These are phyloP conservation scores for Claviceps maximensis DNA, from an alignment of 2,329 filamentous ascomycete species.

Conservation along the genomic window DNA sequence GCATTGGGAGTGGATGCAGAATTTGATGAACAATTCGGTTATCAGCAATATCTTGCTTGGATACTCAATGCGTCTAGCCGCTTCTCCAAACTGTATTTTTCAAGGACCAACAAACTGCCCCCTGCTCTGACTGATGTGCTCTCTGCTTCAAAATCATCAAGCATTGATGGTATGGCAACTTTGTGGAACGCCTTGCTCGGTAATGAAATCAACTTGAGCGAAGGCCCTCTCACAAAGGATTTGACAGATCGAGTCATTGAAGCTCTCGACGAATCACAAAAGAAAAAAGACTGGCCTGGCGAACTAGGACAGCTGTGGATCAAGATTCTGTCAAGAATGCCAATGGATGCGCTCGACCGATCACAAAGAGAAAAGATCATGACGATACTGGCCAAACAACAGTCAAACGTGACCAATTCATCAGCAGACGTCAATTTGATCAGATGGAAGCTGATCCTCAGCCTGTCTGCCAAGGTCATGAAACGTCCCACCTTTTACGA, in stretches of 20 bases:
- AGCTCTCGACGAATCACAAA: conserved; percentile 15
- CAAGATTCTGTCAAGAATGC: conserved; percentile 20
- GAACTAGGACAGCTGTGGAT: conserved; percentile 18
- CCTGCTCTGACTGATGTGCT: conserved; percentile 14
- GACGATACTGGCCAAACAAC: conserved; percentile 17
- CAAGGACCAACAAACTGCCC: conserved; percentile 13
- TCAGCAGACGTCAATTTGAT: conserved; percentile 15
- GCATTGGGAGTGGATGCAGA: conserved; percentile 9
- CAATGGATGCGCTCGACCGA: conserved; percentile 27
- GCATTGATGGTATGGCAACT: conserved; percentile 8
- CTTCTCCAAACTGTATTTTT: conserved; percentile 16
- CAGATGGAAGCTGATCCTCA: conserved; percentile 26
- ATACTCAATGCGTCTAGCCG: conserved; percentile 20
- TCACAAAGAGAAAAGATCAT: conserved; percentile 31
- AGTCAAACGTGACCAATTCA: conserved; percentile 13
- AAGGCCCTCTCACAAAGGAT: conserved; percentile 18
- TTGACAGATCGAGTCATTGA: conserved; percentile 20
- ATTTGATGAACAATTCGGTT: conserved; percentile 14
- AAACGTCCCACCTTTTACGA: conserved; percentile 37
- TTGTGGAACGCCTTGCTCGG: conserved; percentile 19
- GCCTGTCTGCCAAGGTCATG: conserved; percentile 36
- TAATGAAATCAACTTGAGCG: conserved; percentile 26
- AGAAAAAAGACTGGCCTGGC: conserved; percentile 20
- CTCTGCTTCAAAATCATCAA: conserved; percentile 9
- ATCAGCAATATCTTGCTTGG: conserved; percentile 22